These are phyloP conservation scores for Raffaelea arxii DNA, from an alignment of 2,329 filamentous ascomycete species.

Conservation along the genomic window DNA sequence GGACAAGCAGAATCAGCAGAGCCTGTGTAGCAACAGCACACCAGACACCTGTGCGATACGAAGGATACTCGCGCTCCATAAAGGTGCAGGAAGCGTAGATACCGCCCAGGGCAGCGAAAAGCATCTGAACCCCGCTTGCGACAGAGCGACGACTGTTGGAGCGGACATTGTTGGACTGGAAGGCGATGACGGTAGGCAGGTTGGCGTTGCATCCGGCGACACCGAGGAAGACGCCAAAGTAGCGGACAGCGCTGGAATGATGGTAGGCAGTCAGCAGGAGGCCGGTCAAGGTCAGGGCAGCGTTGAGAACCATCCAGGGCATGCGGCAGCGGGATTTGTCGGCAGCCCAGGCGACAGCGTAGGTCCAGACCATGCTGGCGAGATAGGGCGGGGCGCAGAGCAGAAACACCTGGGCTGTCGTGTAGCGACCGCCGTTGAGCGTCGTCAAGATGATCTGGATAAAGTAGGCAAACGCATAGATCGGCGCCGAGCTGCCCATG, in stretches of 20 bases:
- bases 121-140: constrained; percentile 20
- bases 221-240: constrained; percentile 65
- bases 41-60: constrained; percentile 44
- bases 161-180: constrained; percentile 79
- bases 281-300: constrained; percentile 39
- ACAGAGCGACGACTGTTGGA: constrained; percentile 14
- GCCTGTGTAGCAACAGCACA: constrained; percentile 42
- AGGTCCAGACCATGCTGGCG: constrained; percentile 21
- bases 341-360: constrained; percentile 21
- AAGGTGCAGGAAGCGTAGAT: constrained; percentile 69
- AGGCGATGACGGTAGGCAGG: constrained; percentile 62
- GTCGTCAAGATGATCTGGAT: constrained; percentile 59
- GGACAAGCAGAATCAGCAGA: constrained; percentile 35
- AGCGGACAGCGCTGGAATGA: constrained; percentile 41
- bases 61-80: constrained; percentile 41
- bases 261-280: constrained; percentile 60
- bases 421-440: constrained; percentile 17
- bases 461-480: constrained; percentile 70
- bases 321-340: constrained; percentile 20
- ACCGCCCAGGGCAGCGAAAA: constrained; percentile 19
- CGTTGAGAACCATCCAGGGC: constrained; percentile 18
- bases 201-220: constrained; percentile 69
- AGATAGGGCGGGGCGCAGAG: constrained; percentile 26
- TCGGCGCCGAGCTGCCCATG: constrained; percentile 58
- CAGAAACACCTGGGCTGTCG: constrained; percentile 19